Conservation (phyloP, 306 rosid genomes). For the Trifolium pratense region DNA sequence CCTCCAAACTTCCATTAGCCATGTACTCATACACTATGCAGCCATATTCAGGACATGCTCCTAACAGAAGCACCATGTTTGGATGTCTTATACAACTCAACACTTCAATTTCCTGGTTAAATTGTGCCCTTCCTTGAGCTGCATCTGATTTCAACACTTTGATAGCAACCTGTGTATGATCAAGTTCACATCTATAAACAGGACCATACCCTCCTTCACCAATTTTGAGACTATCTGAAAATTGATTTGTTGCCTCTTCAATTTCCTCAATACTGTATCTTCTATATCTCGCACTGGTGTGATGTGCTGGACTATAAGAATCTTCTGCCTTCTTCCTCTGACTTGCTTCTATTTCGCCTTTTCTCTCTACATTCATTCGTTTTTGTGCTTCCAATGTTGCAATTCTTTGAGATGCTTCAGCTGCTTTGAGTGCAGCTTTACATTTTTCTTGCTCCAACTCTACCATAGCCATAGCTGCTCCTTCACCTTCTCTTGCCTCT, state of each 20-base stretch:
- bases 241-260: slow-evolving; percentile 68
- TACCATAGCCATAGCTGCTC: slow-evolving; percentile 56
- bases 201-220: slow-evolving; percentile 99
- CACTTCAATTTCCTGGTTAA: slow-evolving; percentile 84
- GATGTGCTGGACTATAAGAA: not conserved
- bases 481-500: slow-evolving; percentile 57
- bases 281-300: slow-evolving; percentile 54
- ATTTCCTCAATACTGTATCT: slow-evolving; percentile 74
- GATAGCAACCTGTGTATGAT: slow-evolving; percentile 83
- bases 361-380: slow-evolving; percentile 42
- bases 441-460: slow-evolving; percentile 69
- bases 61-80: slow-evolving; percentile 94
- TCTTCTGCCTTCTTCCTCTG: slow-evolving; percentile 39
- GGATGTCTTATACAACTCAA: slow-evolving; percentile 90
- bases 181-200: slow-evolving; percentile 70
- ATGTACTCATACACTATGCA: slow-evolving; percentile 89
- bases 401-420: slow-evolving; percentile 58
- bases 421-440: slow-evolving; percentile 67
- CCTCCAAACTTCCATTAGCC: slow-evolving; percentile 94
- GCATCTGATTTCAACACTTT: slow-evolving; percentile 80
- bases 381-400: slow-evolving; percentile 65
- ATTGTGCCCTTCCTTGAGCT: slow-evolving; percentile 76
- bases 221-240: slow-evolving; percentile 58
- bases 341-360: slow-evolving; percentile 32
- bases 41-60: slow-evolving; percentile 92